These are phyloP conservation scores for Suillus subluteus DNA, from an alignment of 768 basidiomycete species.

Conservation along the genomic window DNA sequence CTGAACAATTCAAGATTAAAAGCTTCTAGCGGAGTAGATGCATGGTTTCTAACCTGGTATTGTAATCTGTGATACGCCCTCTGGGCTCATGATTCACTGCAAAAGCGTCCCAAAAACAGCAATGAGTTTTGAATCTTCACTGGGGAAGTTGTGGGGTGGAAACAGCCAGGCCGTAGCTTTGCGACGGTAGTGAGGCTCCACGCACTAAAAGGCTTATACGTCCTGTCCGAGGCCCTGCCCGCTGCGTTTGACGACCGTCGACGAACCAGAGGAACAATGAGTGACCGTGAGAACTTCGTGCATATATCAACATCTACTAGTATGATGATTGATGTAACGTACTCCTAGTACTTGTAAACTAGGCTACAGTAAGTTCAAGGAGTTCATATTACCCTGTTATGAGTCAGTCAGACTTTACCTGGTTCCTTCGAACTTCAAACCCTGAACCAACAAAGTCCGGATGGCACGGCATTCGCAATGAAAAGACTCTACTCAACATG, in stretches of 20 bases:
- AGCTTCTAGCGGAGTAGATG: constrained; percentile 11
- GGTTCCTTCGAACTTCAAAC: too few species aligned
- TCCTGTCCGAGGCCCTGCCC: background rate
- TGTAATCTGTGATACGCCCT: constrained; percentile 55
- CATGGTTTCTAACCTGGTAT: constrained; percentile 54
- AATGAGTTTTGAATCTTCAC: background rate
- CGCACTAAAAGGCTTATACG: background rate
- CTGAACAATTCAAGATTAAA: constrained; percentile 40
- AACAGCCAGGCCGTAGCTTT: background rate
- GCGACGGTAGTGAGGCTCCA: background rate
- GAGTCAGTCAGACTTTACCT: too few species aligned
- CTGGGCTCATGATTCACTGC: constrained; percentile 16
- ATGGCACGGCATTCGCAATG: too few species aligned
- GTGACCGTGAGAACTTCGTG: background rate
- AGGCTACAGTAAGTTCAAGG: too few species aligned
- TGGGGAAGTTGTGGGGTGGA: background rate
- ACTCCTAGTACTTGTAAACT: too few species aligned
- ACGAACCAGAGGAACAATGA: background rate
- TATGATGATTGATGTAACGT: too few species aligned
- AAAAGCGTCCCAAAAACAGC: background rate
- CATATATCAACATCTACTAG: background rate
- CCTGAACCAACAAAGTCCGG: too few species aligned
- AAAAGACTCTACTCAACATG: too few species aligned
- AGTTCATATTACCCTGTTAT: too few species aligned
- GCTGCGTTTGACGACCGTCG: background rate